These are phyloP conservation scores for Pichia sp. DNA, from an alignment of 1,139 yeast genomes.

Conservation along the genomic window DNA sequence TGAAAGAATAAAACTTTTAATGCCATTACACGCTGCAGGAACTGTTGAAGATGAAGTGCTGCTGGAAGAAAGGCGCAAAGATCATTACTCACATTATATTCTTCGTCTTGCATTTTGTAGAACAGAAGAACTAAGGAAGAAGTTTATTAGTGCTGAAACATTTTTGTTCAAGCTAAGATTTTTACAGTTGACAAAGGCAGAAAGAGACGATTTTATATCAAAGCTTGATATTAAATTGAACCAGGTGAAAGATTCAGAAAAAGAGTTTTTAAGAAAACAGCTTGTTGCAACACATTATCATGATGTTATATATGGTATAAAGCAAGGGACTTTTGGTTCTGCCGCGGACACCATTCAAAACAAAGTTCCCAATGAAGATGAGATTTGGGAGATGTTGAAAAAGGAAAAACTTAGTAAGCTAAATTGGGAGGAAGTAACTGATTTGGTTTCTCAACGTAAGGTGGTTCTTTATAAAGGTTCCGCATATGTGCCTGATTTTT, in stretches of 20 bases:
- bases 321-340: slow-evolving; percentile 10
- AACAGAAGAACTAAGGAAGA: slow-evolving; percentile 72
- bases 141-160: slow-evolving; percentile 73
- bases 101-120: slow-evolving; percentile 85
- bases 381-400: slow-evolving; percentile 32
- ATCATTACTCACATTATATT: slow-evolving; percentile 86
- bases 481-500: slow-evolving; percentile 80
- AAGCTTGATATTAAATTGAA: slow-evolving; percentile 64
- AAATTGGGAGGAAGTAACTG: slow-evolving; percentile 81
- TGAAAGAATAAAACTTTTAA: slow-evolving; percentile 54
- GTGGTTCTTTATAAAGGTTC: slow-evolving; percentile 60
- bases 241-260: slow-evolving; percentile 58
- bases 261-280: slow-evolving; percentile 39
- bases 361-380: slow-evolving; percentile 7
- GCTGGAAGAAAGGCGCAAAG: slow-evolving; percentile 63
- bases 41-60: slow-evolving; percentile 24
- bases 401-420: slow-evolving; percentile 67
- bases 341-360: slow-evolving; percentile 8
- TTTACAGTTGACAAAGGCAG: slow-evolving; percentile 55
- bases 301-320: slow-evolving; percentile 20
- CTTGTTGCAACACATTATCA: slow-evolving; percentile 46
- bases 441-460: slow-evolving; percentile 61
- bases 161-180: slow-evolving; percentile 68
- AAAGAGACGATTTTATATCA: slow-evolving; percentile 63
- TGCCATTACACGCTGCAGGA: slow-evolving; percentile 49